A percentile compares a stretch with the other conserved stretches of the same genome.
Evolutionary conservation across 179 eudicot species (phyloP).

Genomic region (Beta macrorhiza): DNA sequence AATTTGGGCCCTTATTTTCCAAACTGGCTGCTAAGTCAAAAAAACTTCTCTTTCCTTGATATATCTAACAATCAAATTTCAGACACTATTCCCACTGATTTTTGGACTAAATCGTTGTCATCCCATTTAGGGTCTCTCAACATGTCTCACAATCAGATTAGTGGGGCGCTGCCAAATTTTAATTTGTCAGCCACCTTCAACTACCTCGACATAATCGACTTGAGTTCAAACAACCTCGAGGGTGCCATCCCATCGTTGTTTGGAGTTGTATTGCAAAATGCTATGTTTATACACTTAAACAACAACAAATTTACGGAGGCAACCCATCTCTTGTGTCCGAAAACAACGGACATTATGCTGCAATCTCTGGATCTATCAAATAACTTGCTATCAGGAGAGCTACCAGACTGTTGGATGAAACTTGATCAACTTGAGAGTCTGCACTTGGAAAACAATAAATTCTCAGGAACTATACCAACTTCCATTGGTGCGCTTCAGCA

Average conservation of each 20-base stretch:
- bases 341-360: no score
- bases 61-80: slow-evolving; percentile 30
- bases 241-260: slow-evolving; percentile 20
- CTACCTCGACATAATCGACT: background rate
- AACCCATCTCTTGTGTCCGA: slow-evolving; percentile 25
- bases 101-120: slow-evolving; percentile 22
- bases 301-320: slow-evolving; percentile 32
- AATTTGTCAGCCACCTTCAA: slow-evolving; percentile 3
- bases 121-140: background rate
- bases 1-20: no score
- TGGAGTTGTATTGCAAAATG: background rate
- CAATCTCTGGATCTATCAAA: slow-evolving; percentile 1
- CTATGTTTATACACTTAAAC: slow-evolving; percentile 12
- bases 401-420: slow-evolving; percentile 23
- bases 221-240: background rate
- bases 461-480: slow-evolving; percentile 31
- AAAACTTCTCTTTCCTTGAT: slow-evolving; percentile 3
- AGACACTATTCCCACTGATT: slow-evolving; percentile 25
- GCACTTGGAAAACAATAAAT: slow-evolving; percentile 3
- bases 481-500: slow-evolving; percentile 20
- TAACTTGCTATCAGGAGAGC: slow-evolving; percentile 20
- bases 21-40: no score
- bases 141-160: slow-evolving; percentile 38
- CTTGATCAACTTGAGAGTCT: background rate
- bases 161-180: slow-evolving; percentile 25